A percentile compares a stretch with the other conserved stretches of the same genome.
Evolutionary conservation across 495 filamentous ascomycete species (phyloP).

Genomic region (Aeminium ludgeri): DNA sequence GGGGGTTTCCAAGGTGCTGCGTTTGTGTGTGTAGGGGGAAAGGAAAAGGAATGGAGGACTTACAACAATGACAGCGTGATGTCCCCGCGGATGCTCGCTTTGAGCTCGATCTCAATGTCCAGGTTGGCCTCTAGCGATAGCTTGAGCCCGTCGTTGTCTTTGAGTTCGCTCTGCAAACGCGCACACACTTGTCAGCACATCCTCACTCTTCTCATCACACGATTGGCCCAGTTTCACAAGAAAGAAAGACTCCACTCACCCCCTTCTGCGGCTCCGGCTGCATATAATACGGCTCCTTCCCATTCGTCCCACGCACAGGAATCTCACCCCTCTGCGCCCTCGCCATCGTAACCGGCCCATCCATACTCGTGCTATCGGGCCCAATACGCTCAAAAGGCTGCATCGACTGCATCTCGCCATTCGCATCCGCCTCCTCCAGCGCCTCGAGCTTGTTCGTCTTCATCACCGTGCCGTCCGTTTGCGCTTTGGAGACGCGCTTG

Average conservation of each 20-base stretch:
- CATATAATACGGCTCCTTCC: constrained; percentile 24
- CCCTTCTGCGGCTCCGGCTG: constrained; percentile 16
- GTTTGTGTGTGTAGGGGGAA: neutral
- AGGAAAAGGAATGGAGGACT: constrained; percentile 14
- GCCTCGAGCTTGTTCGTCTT: constrained; percentile 25
- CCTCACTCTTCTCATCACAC: too few species aligned
- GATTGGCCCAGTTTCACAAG: neutral
- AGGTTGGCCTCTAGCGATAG: constrained; percentile 29
- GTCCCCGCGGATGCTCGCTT: constrained; percentile 29
- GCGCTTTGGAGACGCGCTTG: constrained; percentile 22
- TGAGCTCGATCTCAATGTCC: constrained; percentile 31
- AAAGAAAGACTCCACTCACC: neutral
- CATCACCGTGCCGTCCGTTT: constrained; percentile 27
- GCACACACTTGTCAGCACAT: neutral
- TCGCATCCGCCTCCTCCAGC: constrained; percentile 30
- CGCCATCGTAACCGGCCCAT: constrained; percentile 31
- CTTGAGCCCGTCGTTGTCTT: constrained; percentile 27
- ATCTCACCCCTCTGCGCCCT: constrained; percentile 31
- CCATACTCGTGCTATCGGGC: constrained; percentile 31
- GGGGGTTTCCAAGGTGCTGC: too few species aligned
- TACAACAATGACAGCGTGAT: constrained; percentile 28
- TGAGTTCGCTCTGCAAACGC: constrained; percentile 15
- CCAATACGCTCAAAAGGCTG: constrained; percentile 34
- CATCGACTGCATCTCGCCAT: constrained; percentile 25
- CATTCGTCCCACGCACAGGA: constrained; percentile 28